phyloP scores from a whole-genome alignment of 805 yeast species.

The Citeromyces matritensis region DNA sequence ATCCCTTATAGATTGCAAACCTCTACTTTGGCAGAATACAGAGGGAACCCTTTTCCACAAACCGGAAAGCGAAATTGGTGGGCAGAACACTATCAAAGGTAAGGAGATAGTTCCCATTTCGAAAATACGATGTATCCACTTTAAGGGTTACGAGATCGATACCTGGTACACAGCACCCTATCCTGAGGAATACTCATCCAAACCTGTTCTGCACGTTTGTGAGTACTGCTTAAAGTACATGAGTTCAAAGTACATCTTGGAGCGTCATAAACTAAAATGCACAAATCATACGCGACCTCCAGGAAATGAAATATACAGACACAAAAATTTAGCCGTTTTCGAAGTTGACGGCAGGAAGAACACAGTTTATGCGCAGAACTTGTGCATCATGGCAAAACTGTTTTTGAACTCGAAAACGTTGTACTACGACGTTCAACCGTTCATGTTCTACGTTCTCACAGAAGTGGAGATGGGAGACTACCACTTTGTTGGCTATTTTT shows the following conservation, averaged over 20 bases:
- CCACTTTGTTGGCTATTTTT: constrained; percentile 81
- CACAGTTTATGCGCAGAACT: constrained; percentile 71
- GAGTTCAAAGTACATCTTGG: constrained; percentile 47
- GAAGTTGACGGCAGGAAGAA: constrained; percentile 88
- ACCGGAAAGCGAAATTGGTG: constrained; percentile 5
- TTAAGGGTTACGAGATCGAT: constrained; percentile 60
- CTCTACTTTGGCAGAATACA: constrained; percentile 18
- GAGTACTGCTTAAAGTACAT: constrained; percentile 74
- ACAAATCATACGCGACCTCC: constrained; percentile 57
- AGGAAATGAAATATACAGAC: constrained; percentile 81
- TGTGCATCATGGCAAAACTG: constrained; percentile 79
- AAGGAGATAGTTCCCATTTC: constrained; percentile 14
- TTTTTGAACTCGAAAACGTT: constrained; percentile 85
- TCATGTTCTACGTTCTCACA: constrained; percentile 74
- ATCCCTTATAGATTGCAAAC: constrained; percentile 21
- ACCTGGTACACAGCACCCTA: constrained; percentile 93
- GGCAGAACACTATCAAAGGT: constrained; percentile 9
- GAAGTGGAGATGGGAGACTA: constrained; percentile 32
- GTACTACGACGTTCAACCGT: constrained; percentile 92
- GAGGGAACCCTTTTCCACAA: constrained; percentile 13
- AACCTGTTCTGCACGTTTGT: constrained; percentile 57
- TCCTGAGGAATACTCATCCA: constrained; percentile 68
- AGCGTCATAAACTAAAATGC: constrained; percentile 70
- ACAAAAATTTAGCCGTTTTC: constrained; percentile 58
- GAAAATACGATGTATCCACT: constrained; percentile 47